Percentiles rank a stretch among this genome's conserved stretches.
Evolutionary conservation across 257 asterid genomes (phyloP).

Genomic region (Solanum medicagineum): DNA sequence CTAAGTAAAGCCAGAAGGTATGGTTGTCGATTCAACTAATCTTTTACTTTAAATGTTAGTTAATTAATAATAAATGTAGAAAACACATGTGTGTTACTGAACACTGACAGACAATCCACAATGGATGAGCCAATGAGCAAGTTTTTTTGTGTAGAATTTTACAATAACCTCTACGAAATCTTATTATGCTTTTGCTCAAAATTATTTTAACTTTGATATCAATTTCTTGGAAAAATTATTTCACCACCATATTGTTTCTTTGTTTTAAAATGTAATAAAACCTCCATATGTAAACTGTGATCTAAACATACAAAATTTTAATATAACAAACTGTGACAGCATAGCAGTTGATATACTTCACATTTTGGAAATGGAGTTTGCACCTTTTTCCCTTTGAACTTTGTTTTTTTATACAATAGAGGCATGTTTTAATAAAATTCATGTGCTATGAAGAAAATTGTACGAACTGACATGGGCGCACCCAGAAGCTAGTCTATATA

Average conservation of each 20-base stretch:
- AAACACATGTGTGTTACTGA: not conserved
- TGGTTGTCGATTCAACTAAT: not conserved
- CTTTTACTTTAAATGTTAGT: not conserved
- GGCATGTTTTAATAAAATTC: not conserved
- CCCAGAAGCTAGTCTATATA: not conserved
- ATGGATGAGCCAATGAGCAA: not conserved
- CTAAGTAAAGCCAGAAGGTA: not conserved
- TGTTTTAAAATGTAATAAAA: not conserved
- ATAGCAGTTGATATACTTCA: not conserved
- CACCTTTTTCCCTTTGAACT: not conserved
- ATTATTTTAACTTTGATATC: not conserved
- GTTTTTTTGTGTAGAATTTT: not conserved
- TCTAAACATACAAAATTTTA: not conserved
- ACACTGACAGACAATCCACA: not conserved
- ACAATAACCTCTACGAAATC: not conserved
- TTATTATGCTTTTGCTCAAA: not conserved
- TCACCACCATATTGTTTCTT: not conserved
- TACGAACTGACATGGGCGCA: not conserved
- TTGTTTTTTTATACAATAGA: not conserved
- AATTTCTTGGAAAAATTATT: not conserved
- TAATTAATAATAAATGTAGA: too few relatives aligned
- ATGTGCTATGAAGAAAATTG: not conserved
- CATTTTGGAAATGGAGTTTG: not conserved
- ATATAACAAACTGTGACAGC: not conserved
- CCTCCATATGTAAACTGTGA: not conserved